phyloP scores from a whole-genome alignment of 208 protist species.

The Leishmania arabica region DNA sequence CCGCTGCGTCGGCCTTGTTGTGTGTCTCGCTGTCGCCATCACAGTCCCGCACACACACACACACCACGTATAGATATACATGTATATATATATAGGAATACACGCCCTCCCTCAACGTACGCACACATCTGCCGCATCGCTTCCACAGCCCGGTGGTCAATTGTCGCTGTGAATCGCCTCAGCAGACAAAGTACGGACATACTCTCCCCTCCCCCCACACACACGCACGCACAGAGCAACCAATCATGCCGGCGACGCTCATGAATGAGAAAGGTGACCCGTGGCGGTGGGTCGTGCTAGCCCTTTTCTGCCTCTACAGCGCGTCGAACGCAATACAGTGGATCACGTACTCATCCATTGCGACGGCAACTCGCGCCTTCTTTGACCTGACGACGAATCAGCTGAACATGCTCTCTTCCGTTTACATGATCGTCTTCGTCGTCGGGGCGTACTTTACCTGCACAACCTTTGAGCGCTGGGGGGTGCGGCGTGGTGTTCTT shows the following conservation, averaged over 20 bases:
- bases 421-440: constrained; percentile 86
- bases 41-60: background rate
- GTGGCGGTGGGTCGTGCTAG: constrained; percentile 56
- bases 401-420: constrained; percentile 73
- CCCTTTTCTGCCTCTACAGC: constrained; percentile 67
- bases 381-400: constrained; percentile 61
- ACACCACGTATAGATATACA: background rate
- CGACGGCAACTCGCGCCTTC: constrained; percentile 36
- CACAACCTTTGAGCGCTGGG: constrained; percentile 73
- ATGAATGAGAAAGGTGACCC: constrained; percentile 38
- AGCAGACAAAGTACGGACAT: background rate
- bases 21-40: no score
- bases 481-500: constrained; percentile 59
- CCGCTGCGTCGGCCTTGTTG: no score
- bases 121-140: background rate
- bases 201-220: background rate
- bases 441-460: constrained; percentile 63
- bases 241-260: background rate
- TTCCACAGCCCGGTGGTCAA: background rate
- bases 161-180: background rate
- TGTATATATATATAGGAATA: background rate
- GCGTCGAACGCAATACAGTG: constrained; percentile 76
- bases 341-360: constrained; percentile 68
- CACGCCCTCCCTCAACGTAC: background rate
- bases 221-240: background rate